Base-by-base conservation (phyloP, 2,329 filamentous ascomycete genomes). In the Xylariaceae sp. region DNA sequence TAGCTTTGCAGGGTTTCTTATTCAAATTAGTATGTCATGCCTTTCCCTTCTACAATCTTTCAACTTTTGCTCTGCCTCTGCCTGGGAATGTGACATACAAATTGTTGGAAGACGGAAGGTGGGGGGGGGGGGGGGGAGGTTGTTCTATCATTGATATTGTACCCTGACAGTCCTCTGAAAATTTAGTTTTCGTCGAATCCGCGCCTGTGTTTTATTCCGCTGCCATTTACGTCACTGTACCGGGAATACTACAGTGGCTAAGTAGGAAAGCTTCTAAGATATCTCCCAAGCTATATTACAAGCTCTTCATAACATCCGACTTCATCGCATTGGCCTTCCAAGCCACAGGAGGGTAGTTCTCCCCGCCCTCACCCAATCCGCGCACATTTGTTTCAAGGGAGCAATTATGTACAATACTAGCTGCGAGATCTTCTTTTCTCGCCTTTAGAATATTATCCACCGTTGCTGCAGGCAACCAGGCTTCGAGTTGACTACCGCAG, bases 201-300 rank as follows among this genome's bases (percentile, higher is more conserved):
- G 73, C 67, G 0, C 75, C 75, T 8, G 76, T 78, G 43, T 81
- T 78, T 61, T 73, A 77, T 56, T 73, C 78, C 21, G 83, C 82
- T 0, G 80, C 79, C 47, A 80, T 86, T 58, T 87, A 86, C 61
- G 74, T 86, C 43, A 83, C 79, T 52, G 67, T 59, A 16, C 37
- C 47, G 19, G 35, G 47, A 29, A 67, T 50, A 61, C 40, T 68
- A 70, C 52, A 69, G 62, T 32, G 50, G 29, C 41, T 58, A 53
- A 66, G 62, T 12, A 45, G 44, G 3, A 48, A 52, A 4, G 43
- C 58, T 1, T 45, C 59, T n/a, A 52, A 59, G 4, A 47, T 64
- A 22, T 49, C 42, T n/a, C 60, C 61, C 16, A 53, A 51, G 3
- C 52, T 63, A 4, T 58, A 58, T 41, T 63, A 62, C 39, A 42